Percentiles rank a stretch among this genome's conserved stretches.
Conservation (phyloP, 306 rosid species). For the Dryas octopetala region DNA sequence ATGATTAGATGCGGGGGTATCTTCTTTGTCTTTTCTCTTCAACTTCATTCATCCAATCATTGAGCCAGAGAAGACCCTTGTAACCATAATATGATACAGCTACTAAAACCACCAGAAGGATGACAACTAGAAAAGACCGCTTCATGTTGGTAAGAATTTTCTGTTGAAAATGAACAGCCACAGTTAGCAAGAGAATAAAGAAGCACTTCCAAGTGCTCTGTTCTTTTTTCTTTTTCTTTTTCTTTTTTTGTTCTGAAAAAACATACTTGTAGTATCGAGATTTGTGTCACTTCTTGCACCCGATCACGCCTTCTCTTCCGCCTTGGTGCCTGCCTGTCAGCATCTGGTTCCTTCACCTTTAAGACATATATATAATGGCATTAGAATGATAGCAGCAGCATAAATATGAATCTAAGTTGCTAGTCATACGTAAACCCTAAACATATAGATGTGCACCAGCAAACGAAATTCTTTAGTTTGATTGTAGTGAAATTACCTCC, state of each 20-base stretch:
- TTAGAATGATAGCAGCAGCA: constrained; percentile 3
- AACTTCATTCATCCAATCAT: constrained; percentile 88
- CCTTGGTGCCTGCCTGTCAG: constrained; percentile 50
- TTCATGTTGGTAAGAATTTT: constrained; percentile 46
- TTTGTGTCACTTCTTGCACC: constrained; percentile 47
- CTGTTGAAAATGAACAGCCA: constrained; percentile 42
- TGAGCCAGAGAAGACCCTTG: constrained; percentile 67
- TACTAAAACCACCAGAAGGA: constrained; percentile 43
- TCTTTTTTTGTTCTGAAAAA: background rate
- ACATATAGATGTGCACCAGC: background rate
- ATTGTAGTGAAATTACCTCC: constrained; percentile 56
- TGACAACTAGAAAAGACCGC: constrained; percentile 46
- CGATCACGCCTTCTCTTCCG: constrained; percentile 61
- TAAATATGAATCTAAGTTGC: constrained; percentile 9
- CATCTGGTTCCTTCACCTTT: constrained; percentile 64
- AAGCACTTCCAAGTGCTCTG: background rate
- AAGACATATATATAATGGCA: constrained; percentile 14
- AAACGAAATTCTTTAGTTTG: background rate
- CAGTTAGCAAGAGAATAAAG: constrained; percentile 24
- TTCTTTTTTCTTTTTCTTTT: no score
- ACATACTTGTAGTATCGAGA: constrained; percentile 65
- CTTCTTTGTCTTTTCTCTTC: constrained; percentile 59
- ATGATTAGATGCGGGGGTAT: constrained; percentile 39
- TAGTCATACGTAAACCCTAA: background rate
- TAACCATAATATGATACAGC: constrained; percentile 51